Percentiles rank a stretch among this genome's conserved stretches.
Conservation (phyloP, 257 asterid species). For the Datura wrightii region DNA sequence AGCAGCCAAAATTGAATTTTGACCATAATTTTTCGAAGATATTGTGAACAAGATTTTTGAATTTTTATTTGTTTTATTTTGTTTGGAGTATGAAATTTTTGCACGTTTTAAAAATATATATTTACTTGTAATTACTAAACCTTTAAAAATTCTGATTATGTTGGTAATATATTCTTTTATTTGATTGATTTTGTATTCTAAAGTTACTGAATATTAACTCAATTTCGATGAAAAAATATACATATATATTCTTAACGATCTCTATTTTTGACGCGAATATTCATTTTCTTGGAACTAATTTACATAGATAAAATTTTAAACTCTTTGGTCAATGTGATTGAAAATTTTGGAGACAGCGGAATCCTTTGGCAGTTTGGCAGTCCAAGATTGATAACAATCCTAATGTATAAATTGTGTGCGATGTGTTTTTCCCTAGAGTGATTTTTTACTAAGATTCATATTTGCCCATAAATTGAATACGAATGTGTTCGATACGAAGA, state of each 20-base stretch:
- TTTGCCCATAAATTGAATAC: neutral
- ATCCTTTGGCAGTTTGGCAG: neutral
- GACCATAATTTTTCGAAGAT: neutral
- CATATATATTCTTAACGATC: too few relatives aligned
- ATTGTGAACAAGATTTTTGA: neutral
- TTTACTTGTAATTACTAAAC: neutral
- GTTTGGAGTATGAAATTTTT: neutral
- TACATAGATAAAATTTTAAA: too few relatives aligned
- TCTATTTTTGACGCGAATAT: neutral
- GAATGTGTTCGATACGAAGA: too few relatives aligned
- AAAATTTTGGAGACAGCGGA: neutral
- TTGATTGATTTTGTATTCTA: too few relatives aligned
- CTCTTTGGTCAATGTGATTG: too few relatives aligned
- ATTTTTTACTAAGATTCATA: neutral
- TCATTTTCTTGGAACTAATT: neutral
- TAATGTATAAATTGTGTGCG: neutral
- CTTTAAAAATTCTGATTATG: too few relatives aligned
- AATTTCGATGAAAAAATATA: too few relatives aligned
- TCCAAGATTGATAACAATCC: neutral
- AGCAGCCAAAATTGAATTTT: constrained; percentile 18
- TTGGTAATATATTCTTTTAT: neutral
- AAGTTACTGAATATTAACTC: too few relatives aligned
- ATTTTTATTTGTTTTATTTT: neutral
- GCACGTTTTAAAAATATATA: neutral
- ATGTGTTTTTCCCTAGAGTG: neutral